Evolutionary conservation across 257 asterid species (phyloP).

Genomic region (Coffea eugenioides): DNA sequence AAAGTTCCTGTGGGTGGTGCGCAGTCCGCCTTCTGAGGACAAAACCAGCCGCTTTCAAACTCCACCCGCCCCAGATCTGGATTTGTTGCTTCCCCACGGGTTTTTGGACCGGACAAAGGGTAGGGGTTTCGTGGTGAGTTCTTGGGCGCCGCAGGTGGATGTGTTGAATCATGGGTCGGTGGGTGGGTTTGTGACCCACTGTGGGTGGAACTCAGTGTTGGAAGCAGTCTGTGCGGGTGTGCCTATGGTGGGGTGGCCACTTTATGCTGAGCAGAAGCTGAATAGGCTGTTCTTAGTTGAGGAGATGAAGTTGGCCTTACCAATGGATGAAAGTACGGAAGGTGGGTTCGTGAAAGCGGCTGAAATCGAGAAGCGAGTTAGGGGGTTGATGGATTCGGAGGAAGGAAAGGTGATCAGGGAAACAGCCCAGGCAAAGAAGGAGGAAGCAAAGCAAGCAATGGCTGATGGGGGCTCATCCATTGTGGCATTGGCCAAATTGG

Average conservation of each 20-base stretch:
- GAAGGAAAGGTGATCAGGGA: conserved; percentile 32
- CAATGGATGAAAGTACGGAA: conserved; percentile 28
- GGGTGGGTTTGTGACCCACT: conserved; percentile 66
- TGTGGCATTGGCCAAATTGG: conserved; percentile 13
- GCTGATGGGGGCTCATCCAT: conserved; percentile 40
- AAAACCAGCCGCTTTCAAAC: conserved; percentile 22
- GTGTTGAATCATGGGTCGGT: conserved; percentile 46
- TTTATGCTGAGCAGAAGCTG: conserved; percentile 56
- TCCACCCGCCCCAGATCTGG: conserved; percentile 44
- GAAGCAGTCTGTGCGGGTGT: conserved; percentile 53
- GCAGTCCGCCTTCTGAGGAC: conserved; percentile 41
- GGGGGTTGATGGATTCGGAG: conserved; percentile 39
- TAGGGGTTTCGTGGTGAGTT: conserved; percentile 44
- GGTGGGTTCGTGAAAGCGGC: conserved; percentile 43
- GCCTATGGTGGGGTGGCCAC: conserved; percentile 72
- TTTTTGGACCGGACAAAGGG: conserved; percentile 45
- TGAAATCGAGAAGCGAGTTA: conserved; percentile 47
- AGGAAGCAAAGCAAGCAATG: conserved; percentile 38
- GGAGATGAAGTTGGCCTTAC: conserved; percentile 47
- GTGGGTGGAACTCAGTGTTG: conserved; percentile 71
- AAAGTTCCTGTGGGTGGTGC: conserved; percentile 57
- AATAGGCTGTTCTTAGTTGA: conserved; percentile 48
- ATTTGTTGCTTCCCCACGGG: conserved; percentile 42
- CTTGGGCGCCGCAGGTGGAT: conserved; percentile 67
- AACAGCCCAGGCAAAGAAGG: conserved; percentile 25